Evolutionary conservation across 202 grass and related monocot genomes (phyloP).

Genomic region (Musa balbisiana): DNA sequence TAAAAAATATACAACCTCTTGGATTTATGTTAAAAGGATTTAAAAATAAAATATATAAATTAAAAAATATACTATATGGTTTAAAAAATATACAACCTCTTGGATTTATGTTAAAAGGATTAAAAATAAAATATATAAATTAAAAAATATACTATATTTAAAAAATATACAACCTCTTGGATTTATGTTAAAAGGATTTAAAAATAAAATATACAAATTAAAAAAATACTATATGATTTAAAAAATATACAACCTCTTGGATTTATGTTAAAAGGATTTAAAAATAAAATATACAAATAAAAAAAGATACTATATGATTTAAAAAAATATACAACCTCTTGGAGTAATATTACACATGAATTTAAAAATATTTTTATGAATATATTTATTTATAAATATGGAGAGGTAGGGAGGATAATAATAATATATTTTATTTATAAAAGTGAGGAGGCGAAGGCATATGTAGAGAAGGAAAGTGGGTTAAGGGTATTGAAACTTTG

Average conservation of each 20-base stretch:
- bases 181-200: neutral
- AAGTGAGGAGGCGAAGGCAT: no score
- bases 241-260: no score
- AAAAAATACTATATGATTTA: no score
- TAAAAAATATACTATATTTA: neutral
- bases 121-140: neutral
- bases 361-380: neutral
- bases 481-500: no score
- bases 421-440: no score
- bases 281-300: neutral
- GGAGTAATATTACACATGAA: neutral
- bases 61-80: no score
- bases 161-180: neutral
- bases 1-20: neutral
- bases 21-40: neutral
- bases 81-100: no score
- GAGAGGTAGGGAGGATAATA: neutral
- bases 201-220: no score
- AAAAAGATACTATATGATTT: constrained; percentile 1
- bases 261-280: neutral
- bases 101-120: neutral
- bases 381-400: neutral
- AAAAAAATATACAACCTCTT: neutral
- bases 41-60: no score
- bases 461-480: no score